Percentiles rank a stretch among this genome's conserved stretches.
Evolutionary conservation across 1,284 basidiomycete genomes (phyloP).

Genomic region (Jaminaea rosea): DNA sequence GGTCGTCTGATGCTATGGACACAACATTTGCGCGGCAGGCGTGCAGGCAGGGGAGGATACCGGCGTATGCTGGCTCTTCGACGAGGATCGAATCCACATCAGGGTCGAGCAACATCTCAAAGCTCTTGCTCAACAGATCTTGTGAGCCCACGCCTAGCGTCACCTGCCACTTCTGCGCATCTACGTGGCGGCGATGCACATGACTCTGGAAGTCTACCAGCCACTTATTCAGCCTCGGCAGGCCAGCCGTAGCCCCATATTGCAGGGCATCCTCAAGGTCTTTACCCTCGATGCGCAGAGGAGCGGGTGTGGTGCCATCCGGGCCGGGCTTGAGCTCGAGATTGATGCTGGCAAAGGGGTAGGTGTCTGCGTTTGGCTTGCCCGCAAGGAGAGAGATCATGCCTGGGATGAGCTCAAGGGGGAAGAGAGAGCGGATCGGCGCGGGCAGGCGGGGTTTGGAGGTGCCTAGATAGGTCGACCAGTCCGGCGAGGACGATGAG

Average conservation of each 20-base stretch:
- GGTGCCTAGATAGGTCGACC: too few species aligned
- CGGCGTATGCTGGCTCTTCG: slow-evolving; percentile 56
- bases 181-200: slow-evolving; percentile 54
- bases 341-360: slow-evolving; percentile 72
- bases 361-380: slow-evolving; percentile 74
- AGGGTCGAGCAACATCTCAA: slow-evolving; percentile 60
- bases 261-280: slow-evolving; percentile 46
- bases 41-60: slow-evolving; percentile 31
- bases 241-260: slow-evolving; percentile 62
- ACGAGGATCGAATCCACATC: slow-evolving; percentile 76
- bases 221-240: slow-evolving; percentile 60
- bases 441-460: slow-evolving; percentile 13
- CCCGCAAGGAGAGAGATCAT: slow-evolving; percentile 66
- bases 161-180: slow-evolving; percentile 56
- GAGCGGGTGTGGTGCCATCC: slow-evolving; percentile 7
- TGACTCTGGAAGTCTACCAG: slow-evolving; percentile 53
- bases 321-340: slow-evolving; percentile 50
- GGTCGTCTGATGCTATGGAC: slow-evolving; percentile 65
- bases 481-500: too few species aligned
- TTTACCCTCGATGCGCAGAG: slow-evolving; percentile 31
- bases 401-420: slow-evolving; percentile 66
- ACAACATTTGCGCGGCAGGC: slow-evolving; percentile 21
- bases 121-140: slow-evolving; percentile 68
- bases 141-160: slow-evolving; percentile 75
- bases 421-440: slow-evolving; percentile 60